phyloP scores from a whole-genome alignment of 176 grass and related monocot genomes.

The Alopecurus myosuroides region DNA sequence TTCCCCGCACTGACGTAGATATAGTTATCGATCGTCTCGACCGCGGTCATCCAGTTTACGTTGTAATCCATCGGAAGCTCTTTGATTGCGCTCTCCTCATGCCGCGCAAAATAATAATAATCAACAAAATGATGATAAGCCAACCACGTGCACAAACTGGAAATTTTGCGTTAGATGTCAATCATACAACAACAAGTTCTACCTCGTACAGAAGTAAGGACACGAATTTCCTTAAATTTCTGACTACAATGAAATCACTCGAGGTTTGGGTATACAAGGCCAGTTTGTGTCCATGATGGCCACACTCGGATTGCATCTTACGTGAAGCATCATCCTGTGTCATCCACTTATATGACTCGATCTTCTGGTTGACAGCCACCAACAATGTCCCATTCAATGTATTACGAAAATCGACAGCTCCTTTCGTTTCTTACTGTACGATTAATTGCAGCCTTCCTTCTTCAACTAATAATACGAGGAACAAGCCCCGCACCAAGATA shows the following conservation, averaged over 20 bases:
- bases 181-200: neutral
- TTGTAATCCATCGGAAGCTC: too few species aligned
- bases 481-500: slow-evolving; percentile 54
- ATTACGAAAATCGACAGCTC: slow-evolving; percentile 79
- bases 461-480: slow-evolving; percentile 96
- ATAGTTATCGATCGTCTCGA: too few species aligned
- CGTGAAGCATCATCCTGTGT: slow-evolving; percentile 67
- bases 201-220: slow-evolving; percentile 93
- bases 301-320: slow-evolving; percentile 83
- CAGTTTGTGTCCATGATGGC: slow-evolving; percentile 88
- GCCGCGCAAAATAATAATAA: too few species aligned
- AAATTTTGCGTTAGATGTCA: neutral
- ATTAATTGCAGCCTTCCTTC: slow-evolving; percentile 73
- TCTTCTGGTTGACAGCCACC: slow-evolving; percentile 94
- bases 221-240: slow-evolving; percentile 91
- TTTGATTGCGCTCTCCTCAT: too few species aligned
- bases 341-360: slow-evolving; percentile 82
- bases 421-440: slow-evolving; percentile 92
- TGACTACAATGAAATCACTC: slow-evolving; percentile 93
- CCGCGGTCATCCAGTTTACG: too few species aligned
- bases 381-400: slow-evolving; percentile 90
- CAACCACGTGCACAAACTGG: neutral
- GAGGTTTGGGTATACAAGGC: slow-evolving; percentile 87
- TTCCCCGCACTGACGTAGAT: too few species aligned
- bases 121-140: too few species aligned